These are phyloP conservation scores for Aristolochia fimbriata DNA, from an alignment of 164 flowering plant genomes.

Conservation along the genomic window DNA sequence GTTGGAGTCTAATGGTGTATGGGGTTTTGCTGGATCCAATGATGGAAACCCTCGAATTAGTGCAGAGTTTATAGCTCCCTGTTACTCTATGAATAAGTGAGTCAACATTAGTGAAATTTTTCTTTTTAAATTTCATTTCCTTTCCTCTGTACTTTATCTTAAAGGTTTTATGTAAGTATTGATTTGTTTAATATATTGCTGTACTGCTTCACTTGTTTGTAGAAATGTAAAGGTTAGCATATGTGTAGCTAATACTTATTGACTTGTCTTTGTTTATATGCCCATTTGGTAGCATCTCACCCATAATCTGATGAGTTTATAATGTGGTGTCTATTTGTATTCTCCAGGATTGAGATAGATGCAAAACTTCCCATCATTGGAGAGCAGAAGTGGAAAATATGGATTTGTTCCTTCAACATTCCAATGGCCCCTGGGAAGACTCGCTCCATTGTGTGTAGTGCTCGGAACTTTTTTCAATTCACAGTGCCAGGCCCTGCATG, in stretches of 20 bases:
- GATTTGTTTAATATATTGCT: not conserved
- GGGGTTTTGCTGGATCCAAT: conserved; percentile 91
- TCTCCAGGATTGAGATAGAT: conserved; percentile 82
- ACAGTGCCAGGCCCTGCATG: conserved; percentile 88
- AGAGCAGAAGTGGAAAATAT: conserved; percentile 85
- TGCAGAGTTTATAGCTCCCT: conserved; percentile 82
- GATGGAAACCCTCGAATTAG: conserved; percentile 76
- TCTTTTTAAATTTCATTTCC: not conserved
- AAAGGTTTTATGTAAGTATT: not conserved
- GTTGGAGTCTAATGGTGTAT: conserved; percentile 64
- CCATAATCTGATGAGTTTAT: not conserved
- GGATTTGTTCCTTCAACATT: conserved; percentile 97
- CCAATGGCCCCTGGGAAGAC: conserved; percentile 99
- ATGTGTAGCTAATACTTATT: not conserved
- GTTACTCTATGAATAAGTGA: conserved; percentile 79
- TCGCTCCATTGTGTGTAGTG: conserved; percentile 99
- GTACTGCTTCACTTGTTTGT: not conserved
- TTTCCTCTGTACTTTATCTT: not conserved
- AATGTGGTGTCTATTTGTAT: not conserved
- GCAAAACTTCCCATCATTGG: conserved; percentile 85
- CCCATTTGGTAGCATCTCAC: not conserved
- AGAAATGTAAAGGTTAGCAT: not conserved
- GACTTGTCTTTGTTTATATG: not conserved
- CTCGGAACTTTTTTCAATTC: conserved; percentile 89
- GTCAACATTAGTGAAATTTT: conserved; percentile 5